Evolutionary conservation across 768 basidiomycete genomes (phyloP).

Genomic region (Neoboletus brunneissimus): DNA sequence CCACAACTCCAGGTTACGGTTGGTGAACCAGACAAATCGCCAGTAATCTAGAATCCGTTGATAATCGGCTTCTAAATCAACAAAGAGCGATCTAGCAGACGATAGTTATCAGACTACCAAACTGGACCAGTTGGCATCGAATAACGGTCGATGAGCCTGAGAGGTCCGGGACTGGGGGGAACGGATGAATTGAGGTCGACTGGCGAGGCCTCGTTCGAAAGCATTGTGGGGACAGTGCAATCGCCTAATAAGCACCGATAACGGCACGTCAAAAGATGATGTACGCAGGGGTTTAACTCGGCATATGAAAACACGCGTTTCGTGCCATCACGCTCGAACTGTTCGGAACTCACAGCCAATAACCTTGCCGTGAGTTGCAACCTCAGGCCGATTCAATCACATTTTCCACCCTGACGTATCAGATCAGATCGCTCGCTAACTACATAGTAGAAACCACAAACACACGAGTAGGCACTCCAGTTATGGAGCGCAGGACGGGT

Average conservation of each 20-base stretch:
- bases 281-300: slow-evolving; percentile 2
- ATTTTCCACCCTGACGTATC: not conserved
- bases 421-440: slow-evolving; percentile 5
- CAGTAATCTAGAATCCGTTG: not conserved
- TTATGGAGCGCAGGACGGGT: not conserved
- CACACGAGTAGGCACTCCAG: not conserved
- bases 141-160: not conserved
- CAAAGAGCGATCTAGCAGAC: not conserved
- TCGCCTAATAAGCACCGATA: slow-evolving; percentile 5
- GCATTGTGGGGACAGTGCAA: not conserved
- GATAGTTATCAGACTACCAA: not conserved
- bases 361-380: not conserved
- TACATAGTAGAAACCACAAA: not conserved
- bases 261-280: not conserved
- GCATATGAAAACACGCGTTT: slow-evolving; percentile 10
- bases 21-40: not conserved
- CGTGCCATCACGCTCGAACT: not conserved
- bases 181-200: not conserved
- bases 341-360: not conserved
- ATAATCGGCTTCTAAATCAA: not conserved
- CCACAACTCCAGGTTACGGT: not conserved
- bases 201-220: not conserved
- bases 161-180: not conserved
- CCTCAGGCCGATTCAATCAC: not conserved
- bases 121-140: not conserved